Conservation (phyloP, 2,329 filamentous ascomycete genomes). For the Cladosporium sp. region DNA sequence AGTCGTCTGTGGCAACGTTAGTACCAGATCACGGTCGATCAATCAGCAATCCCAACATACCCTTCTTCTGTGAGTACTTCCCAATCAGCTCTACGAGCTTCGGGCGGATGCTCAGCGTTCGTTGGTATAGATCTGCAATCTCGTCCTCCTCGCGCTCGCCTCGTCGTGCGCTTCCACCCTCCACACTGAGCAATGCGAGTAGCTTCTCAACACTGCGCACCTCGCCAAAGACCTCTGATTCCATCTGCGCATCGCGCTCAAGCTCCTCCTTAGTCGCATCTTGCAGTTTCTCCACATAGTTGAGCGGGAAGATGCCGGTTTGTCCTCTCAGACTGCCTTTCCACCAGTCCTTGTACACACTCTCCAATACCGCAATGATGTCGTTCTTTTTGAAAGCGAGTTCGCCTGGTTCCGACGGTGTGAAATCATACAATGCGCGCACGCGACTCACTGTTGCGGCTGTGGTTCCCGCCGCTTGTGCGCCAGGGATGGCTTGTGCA, state of each 20-base stretch:
- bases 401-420: slow-evolving; percentile 89
- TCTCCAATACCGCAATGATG: slow-evolving; percentile 94
- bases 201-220: slow-evolving; percentile 79
- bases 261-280: slow-evolving; percentile 94
- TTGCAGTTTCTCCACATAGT: slow-evolving; percentile 96
- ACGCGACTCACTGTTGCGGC: slow-evolving; percentile 95
- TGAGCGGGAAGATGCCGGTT: slow-evolving; percentile 95
- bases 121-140: slow-evolving; percentile 87
- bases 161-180: slow-evolving; percentile 63
- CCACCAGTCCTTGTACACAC: slow-evolving; percentile 99
- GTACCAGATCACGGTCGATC: slow-evolving; percentile 30
- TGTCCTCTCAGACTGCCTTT: slow-evolving; percentile 91
- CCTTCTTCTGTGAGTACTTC: slow-evolving; percentile 99
- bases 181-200: slow-evolving; percentile 83
- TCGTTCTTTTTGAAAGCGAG: slow-evolving; percentile 96
- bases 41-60: slow-evolving; percentile 48
- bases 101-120: slow-evolving; percentile 87
- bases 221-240: slow-evolving; percentile 74
- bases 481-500: slow-evolving; percentile 41
- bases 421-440: slow-evolving; percentile 90
- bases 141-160: slow-evolving; percentile 77
- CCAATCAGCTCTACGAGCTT: slow-evolving; percentile 98
- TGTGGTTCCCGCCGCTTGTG: slow-evolving; percentile 71
- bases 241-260: slow-evolving; percentile 94
- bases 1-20: slow-evolving; percentile 68